phyloP scores from a whole-genome alignment of 495 filamentous ascomycete species.

The Glonium stellatum region DNA sequence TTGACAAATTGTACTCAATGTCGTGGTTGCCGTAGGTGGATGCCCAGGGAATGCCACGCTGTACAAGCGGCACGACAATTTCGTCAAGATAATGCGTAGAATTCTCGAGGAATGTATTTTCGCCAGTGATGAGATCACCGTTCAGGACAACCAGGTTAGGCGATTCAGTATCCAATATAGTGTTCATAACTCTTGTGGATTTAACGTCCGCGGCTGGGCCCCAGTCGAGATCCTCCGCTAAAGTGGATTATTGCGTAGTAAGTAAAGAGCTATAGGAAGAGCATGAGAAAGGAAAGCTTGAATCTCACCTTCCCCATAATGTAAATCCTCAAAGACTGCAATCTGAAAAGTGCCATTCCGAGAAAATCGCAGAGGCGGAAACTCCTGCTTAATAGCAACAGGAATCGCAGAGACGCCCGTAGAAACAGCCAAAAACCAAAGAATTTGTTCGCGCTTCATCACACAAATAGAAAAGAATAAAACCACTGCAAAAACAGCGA shows the following conservation, averaged over 20 bases:
- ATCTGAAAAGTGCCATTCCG: too few species aligned
- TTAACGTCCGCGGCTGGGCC: conserved; percentile 43
- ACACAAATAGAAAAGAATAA: too few species aligned
- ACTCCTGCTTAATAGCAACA: too few species aligned
- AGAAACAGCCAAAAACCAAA: too few species aligned
- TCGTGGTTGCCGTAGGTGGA: conserved; percentile 74
- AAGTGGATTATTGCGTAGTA: not conserved
- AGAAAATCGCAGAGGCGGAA: too few species aligned
- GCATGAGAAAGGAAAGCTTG: not conserved
- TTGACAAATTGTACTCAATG: conserved; percentile 52
- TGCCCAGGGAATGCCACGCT: conserved; percentile 52
- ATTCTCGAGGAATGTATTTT: conserved; percentile 54
- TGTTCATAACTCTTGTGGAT: conserved; percentile 52
- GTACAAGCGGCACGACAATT: conserved; percentile 53
- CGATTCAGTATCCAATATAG: conserved; percentile 51
- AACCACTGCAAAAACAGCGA: too few species aligned
- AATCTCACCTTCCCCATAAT: not conserved
- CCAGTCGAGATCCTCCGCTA: conserved; percentile 30
- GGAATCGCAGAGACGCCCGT: too few species aligned
- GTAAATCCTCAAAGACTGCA: too few species aligned
- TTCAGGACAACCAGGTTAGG: conserved; percentile 62
- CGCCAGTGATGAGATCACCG: conserved; percentile 67
- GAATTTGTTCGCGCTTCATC: too few species aligned
- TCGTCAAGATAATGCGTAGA: conserved; percentile 53
- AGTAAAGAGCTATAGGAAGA: not conserved